A percentile compares a stretch with the other conserved stretches of the same genome.
Conservation (phyloP, 257 asterid genomes). For the Paraleonurus japonicus region DNA sequence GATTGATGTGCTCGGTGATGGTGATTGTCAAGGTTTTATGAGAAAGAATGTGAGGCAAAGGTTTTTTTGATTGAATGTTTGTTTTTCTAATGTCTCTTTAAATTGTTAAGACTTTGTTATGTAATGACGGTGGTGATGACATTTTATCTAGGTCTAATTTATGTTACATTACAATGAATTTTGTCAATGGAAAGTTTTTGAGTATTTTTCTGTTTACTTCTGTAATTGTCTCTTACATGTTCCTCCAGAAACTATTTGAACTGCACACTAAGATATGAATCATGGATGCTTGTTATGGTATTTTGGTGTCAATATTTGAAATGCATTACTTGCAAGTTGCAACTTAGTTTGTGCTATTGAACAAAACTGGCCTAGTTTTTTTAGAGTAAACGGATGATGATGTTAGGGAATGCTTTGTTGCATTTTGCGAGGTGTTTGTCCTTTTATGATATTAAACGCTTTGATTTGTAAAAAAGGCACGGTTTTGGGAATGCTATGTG, state of each 20-base stretch:
- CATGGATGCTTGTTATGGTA: background rate
- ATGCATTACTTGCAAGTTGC: background rate
- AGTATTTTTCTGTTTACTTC: background rate
- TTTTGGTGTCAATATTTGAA: background rate
- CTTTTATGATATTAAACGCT: no score
- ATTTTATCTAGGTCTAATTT: background rate
- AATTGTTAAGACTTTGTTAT: background rate
- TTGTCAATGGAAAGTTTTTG: background rate
- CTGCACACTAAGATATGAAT: no score
- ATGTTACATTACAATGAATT: background rate
- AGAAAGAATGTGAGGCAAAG: background rate
- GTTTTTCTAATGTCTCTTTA: no score
- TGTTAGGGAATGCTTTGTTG: no score
- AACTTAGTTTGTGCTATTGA: background rate
- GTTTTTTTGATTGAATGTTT: background rate
- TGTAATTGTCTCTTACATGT: background rate
- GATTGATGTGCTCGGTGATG: conserved; percentile 26
- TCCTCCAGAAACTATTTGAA: no score
- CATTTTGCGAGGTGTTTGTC: no score
- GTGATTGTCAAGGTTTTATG: background rate
- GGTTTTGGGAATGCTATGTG: background rate
- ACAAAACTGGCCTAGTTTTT: background rate
- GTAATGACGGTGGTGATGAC: background rate
- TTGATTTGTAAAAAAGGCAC: no score
- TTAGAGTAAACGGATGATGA: no score